phyloP scores from a whole-genome alignment of 1,284 basidiomycete species.

The Ceratobasidium sp. region DNA sequence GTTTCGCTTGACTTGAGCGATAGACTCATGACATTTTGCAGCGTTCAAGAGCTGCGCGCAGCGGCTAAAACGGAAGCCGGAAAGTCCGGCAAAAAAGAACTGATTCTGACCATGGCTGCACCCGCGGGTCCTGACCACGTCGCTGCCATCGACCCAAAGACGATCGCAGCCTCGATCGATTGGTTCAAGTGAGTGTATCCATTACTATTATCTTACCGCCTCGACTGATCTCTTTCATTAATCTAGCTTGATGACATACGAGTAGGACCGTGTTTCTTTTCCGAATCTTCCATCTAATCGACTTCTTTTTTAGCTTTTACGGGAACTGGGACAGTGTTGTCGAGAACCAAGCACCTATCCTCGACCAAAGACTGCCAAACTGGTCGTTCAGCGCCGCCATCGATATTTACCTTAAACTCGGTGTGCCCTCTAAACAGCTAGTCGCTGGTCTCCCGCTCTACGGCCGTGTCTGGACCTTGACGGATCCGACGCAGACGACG shows the following conservation, averaged over 20 bases:
- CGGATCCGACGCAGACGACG: slow-evolving; percentile 1
- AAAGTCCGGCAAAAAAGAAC: slow-evolving; percentile 2
- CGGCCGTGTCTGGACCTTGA: slow-evolving; percentile 27
- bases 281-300: background rate
- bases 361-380: slow-evolving; percentile 1
- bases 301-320: slow-evolving; percentile 7
- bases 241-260: slow-evolving; percentile 9
- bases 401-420: slow-evolving; percentile 9
- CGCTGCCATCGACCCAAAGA: background rate
- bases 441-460: slow-evolving; percentile 31
- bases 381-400: slow-evolving; percentile 26
- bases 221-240: background rate
- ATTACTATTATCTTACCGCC: background rate
- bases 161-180: slow-evolving; percentile 7
- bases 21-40: background rate
- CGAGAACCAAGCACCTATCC: slow-evolving; percentile 21
- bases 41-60: slow-evolving; percentile 1
- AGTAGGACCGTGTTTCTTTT: background rate
- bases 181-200: slow-evolving; percentile 9
- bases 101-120: slow-evolving; percentile 2
- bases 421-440: slow-evolving; percentile 2
- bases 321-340: slow-evolving; percentile 31
- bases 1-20: too few species aligned
- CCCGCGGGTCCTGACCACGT: slow-evolving; percentile 1
- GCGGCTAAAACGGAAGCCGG: background rate